Evolutionary conservation across 805 yeast genomes (phyloP).

Genomic region (Sungouiozyma ichnusensis): DNA sequence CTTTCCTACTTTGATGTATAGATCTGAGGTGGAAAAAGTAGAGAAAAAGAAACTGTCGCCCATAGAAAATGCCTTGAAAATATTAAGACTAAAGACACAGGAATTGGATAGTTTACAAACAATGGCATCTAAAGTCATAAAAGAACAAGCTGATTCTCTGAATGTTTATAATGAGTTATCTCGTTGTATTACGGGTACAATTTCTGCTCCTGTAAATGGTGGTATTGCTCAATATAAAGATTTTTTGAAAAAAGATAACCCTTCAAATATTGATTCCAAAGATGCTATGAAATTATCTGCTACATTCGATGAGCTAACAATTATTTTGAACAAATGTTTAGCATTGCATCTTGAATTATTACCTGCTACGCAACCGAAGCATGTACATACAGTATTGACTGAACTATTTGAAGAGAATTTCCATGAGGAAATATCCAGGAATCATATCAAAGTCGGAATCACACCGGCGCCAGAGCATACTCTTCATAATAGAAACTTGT

Average conservation of each 20-base stretch:
- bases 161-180: conserved; percentile 54
- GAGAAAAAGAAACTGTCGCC: conserved; percentile 60
- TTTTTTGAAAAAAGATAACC: conserved; percentile 35
- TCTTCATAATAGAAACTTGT: background rate
- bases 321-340: conserved; percentile 55
- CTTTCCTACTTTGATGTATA: conserved; percentile 82
- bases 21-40: conserved; percentile 55
- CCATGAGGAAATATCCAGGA: conserved; percentile 44
- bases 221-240: conserved; percentile 78
- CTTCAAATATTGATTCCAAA: conserved; percentile 24
- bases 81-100: conserved; percentile 55
- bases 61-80: conserved; percentile 65
- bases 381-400: conserved; percentile 58
- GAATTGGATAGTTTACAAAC: conserved; percentile 63
- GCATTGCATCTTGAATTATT: conserved; percentile 58
- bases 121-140: conserved; percentile 41
- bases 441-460: conserved; percentile 17
- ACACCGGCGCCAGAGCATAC: background rate
- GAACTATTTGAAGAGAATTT: conserved; percentile 59
- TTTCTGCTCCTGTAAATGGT: conserved; percentile 87
- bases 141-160: conserved; percentile 39
- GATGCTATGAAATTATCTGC: conserved; percentile 24
- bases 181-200: conserved; percentile 69
- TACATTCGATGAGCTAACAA: conserved; percentile 59
- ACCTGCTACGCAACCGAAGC: conserved; percentile 39